A percentile compares a stretch with the other conserved stretches of the same genome.
Evolutionary conservation across 257 asterid species (phyloP).

Genomic region (Scutellaria baicalensis): DNA sequence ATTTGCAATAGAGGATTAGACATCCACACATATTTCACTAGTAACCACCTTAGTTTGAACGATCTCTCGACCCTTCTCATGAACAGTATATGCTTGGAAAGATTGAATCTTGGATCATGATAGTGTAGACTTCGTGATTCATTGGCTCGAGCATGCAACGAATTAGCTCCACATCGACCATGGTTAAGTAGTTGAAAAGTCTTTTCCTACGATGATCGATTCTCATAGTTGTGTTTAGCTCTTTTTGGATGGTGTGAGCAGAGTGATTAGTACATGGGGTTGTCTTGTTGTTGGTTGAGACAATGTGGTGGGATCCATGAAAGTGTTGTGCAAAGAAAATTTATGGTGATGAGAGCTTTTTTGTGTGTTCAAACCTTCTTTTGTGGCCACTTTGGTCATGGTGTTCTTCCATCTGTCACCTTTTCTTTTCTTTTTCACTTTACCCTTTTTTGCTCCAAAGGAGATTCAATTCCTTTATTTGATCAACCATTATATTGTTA

Average conservation of each 20-base stretch:
- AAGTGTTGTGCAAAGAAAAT: neutral
- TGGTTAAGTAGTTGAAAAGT: neutral
- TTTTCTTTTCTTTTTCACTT: slow-evolving; percentile 21
- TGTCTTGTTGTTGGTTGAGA: slow-evolving; percentile 22
- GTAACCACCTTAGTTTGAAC: neutral
- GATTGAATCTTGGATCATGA: neutral
- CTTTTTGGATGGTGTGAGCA: slow-evolving; percentile 23
- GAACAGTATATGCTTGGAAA: neutral
- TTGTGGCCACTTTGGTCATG: slow-evolving; percentile 23
- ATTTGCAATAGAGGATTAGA: slow-evolving; percentile 1
- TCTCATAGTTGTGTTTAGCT: neutral
- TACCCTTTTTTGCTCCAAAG: neutral
- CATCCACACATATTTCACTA: neutral
- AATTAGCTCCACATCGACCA: slow-evolving; percentile 7
- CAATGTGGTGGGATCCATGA: slow-evolving; percentile 33
- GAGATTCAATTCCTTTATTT: neutral
- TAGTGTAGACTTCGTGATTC: neutral
- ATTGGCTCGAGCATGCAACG: too few species aligned
- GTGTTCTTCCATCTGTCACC: slow-evolving; percentile 1
- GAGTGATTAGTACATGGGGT: slow-evolving; percentile 10
- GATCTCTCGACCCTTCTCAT: neutral
- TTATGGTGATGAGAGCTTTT: slow-evolving; percentile 14
- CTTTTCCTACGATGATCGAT: neutral
- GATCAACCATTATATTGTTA: neutral
- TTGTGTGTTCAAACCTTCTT: slow-evolving; percentile 20